A percentile compares a stretch with the other conserved stretches of the same genome.
phyloP scores from a whole-genome alignment of 768 basidiomycete genomes.

The Leccinellum rugosiceps region DNA sequence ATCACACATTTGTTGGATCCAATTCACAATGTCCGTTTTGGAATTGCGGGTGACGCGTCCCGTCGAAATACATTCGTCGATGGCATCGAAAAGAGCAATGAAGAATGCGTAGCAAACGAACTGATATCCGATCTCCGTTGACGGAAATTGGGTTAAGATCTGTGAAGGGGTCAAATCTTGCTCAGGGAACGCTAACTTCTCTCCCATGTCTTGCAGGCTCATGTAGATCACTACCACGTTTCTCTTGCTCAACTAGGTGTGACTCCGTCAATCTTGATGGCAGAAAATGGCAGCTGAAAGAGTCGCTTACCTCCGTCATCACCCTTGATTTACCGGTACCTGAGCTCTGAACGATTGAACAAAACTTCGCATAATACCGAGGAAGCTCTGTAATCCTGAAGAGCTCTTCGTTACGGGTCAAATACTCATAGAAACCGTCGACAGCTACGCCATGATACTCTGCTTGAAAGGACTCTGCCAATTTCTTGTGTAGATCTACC shows the following conservation, averaged over 20 bases:
- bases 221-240: constrained; percentile 18
- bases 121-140: background rate
- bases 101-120: constrained; percentile 10
- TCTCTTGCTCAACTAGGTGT: constrained; percentile 7
- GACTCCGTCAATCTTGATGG: background rate
- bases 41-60: background rate
- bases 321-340: constrained; percentile 13
- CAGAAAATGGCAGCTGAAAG: background rate
- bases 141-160: constrained; percentile 7
- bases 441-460: constrained; percentile 2
- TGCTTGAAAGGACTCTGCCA: background rate
- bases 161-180: constrained; percentile 13
- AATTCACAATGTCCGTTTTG: background rate
- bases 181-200: constrained; percentile 8
- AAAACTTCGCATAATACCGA: constrained; percentile 5
- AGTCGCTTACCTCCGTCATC: constrained; percentile 3
- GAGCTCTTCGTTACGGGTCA: constrained; percentile 7
- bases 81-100: constrained; percentile 8
- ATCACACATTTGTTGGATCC: constrained; percentile 5
- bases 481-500: background rate
- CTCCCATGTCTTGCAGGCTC: constrained; percentile 4
- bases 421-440: constrained; percentile 19
- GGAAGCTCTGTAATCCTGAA: background rate
- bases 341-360: constrained; percentile 13
- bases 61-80: background rate